Evolutionary conservation across 768 basidiomycete genomes (phyloP), one percentile per base, ranked within the genome.

Genomic region (Suillus ampliporus): DNA sequence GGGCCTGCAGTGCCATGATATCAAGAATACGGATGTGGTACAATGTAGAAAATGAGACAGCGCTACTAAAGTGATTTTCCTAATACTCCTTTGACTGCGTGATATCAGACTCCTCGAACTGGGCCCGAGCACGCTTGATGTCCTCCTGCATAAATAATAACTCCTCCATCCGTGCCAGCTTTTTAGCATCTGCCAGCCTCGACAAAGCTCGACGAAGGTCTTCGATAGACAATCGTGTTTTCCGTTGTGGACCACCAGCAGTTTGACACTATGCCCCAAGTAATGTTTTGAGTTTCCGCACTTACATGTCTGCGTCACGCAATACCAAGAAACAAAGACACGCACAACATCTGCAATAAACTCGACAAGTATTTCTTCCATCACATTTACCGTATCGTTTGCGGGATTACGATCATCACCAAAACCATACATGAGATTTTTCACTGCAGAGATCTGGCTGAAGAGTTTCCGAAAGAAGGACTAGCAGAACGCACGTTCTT

Each of bases 361-460:
- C 74, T 95, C 94, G 47, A 95, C 85, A 57, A 97, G 78, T 58
- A 97, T 94, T 71, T 97, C 94, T 72, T 97, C 94, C 92, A 97
- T 92, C 43, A 96, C 91, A 66, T 87, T 89, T 31, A 95, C 91
- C 0, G 92, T 91, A 68, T 97, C 95, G 43, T 86, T 90, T 3
- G 93, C 89, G 1, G 94, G 92, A 67, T 93, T 91, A 17, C 90
- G 83, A 71, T 94, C 94, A 72, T 97, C 95, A 13, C 95, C 95
- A 75, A 97, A 97, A 34, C 92, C 94, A 71, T 94, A 96, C 94
- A 95, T 94, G 57, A 95, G 78, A 64, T 84, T 91, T 68, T 89
- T 87, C 62, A 95, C 94, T 94, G 68, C 14, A 58, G 60, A 61
- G 51, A 61, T 66, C 63, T 34, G 35, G 31, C 31, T 56, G 57